Evolutionary conservation across 1,139 yeast species (phyloP).

Genomic region (Suhomyces panamericanus): DNA sequence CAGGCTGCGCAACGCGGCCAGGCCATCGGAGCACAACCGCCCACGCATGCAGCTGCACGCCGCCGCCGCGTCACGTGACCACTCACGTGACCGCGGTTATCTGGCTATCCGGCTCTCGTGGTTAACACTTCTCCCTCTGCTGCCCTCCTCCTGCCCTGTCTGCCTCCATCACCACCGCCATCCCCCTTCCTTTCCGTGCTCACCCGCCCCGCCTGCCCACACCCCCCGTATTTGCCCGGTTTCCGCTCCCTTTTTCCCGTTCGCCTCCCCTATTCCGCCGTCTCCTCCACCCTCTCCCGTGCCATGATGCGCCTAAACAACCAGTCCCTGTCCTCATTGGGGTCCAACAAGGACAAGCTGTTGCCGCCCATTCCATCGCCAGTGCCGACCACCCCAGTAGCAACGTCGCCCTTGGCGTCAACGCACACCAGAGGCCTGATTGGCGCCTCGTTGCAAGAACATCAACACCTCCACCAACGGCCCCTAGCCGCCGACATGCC

Average conservation of each 20-base stretch:
- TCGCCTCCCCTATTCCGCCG: background rate
- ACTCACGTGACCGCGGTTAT: background rate
- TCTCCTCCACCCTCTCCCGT: slow-evolving; percentile 1
- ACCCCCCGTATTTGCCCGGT: background rate
- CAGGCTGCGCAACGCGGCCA: background rate
- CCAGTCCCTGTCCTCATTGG: slow-evolving; percentile 28
- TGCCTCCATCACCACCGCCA: too few relatives aligned
- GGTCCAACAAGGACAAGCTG: slow-evolving; percentile 35
- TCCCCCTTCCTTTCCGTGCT: background rate
- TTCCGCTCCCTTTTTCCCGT: background rate
- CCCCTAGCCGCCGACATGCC: background rate
- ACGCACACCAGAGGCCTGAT: background rate
- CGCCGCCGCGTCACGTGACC: background rate
- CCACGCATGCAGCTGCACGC: background rate
- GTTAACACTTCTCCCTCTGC: background rate
- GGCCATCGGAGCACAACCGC: background rate
- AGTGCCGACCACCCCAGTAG: slow-evolving; percentile 12
- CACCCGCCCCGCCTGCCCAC: background rate
- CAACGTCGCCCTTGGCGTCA: slow-evolving; percentile 1
- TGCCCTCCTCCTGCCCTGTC: too few relatives aligned
- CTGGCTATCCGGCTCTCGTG: background rate
- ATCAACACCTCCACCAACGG: too few relatives aligned
- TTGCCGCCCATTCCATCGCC: slow-evolving; percentile 42
- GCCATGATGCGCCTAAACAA: slow-evolving; percentile 30
- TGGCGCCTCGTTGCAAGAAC: background rate